Evolutionary conservation across 441 rosid genomes (phyloP), one percentile per base, ranked within the genome.

Genomic region (Aquilaria agallochum): DNA sequence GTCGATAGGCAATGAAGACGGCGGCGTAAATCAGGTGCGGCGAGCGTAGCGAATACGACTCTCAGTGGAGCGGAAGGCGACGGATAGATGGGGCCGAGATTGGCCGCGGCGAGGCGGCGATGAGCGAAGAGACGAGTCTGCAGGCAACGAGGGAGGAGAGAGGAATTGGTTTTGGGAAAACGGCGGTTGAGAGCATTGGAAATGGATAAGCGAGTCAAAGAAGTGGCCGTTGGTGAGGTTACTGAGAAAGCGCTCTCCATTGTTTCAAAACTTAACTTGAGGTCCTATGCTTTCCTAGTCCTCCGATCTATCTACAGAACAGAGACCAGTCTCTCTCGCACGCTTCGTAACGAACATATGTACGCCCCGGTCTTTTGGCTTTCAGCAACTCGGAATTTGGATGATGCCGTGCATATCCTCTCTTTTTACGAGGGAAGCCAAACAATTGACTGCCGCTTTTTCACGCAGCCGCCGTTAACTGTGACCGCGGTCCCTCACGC

Each of bases 161-260:
- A 62, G 72, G 77, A 52, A 11, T 73, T 53, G 50, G 58, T 53
- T 55, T 45, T 44, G 63, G 71, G 47, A 20, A 80, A 58, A 52
- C 72, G 85, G 62, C 74, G 80, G 58, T 74, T 75, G 2, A 79
- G 78, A 52, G 82, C 83, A 64, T 64, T 82, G 56, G 92, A 70
- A 32, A 85, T 62, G 40, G 88, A 72, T 73, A 76, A 78, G 66
- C 76, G 63, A 65, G 83, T 57, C n/a, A 72, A 62, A 0, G 76
- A 52, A 59, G 78, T 27, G 0, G 74, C 56, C 52, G 63, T 63
- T 3, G 71, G 62, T 34, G 64, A 33, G 5, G 77, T 20, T 47
- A 52, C 34, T 11, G 83, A 54, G 52, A 78, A 9, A 31, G 77
- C 42, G 27, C 83, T 72, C 67, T 83, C 91, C 95, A 88, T 82